Evolutionary conservation across 768 basidiomycete genomes (phyloP).

Genomic region (Mycena crocata): DNA sequence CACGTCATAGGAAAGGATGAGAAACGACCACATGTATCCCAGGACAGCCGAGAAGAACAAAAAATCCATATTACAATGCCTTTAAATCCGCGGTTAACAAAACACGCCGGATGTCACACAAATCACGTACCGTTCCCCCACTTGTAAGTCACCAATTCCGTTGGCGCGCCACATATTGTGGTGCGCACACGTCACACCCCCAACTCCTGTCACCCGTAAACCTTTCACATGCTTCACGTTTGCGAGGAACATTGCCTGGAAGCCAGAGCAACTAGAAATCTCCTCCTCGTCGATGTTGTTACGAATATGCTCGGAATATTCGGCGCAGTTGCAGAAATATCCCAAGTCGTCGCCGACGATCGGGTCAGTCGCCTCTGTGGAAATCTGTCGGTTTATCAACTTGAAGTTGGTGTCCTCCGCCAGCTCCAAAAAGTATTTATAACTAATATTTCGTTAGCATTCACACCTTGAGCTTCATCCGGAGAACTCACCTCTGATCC

Average conservation of each 20-base stretch:
- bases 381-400: neutral
- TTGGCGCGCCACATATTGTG: slow-evolving; percentile 4
- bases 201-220: slow-evolving; percentile 17
- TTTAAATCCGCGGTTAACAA: neutral
- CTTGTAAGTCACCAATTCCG: too few species aligned
- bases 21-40: neutral
- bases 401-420: neutral
- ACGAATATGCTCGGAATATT: neutral
- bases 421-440: neutral
- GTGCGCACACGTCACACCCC: slow-evolving; percentile 17
- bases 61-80: neutral
- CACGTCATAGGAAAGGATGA: too few species aligned
- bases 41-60: neutral
- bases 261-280: too few species aligned
- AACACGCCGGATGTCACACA: neutral
- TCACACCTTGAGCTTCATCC: neutral
- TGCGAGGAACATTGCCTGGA: slow-evolving; percentile 8
- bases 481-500: neutral
- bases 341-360: neutral
- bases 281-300: slow-evolving; percentile 13
- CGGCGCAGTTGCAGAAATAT: neutral
- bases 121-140: slow-evolving; percentile 28
- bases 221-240: slow-evolving; percentile 12
- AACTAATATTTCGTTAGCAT: neutral
- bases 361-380: neutral